Percentiles rank a stretch among this genome's conserved stretches.
These are phyloP conservation scores for Nothophoma quercina DNA, from an alignment of 2,329 filamentous ascomycete species.

Conservation along the genomic window DNA sequence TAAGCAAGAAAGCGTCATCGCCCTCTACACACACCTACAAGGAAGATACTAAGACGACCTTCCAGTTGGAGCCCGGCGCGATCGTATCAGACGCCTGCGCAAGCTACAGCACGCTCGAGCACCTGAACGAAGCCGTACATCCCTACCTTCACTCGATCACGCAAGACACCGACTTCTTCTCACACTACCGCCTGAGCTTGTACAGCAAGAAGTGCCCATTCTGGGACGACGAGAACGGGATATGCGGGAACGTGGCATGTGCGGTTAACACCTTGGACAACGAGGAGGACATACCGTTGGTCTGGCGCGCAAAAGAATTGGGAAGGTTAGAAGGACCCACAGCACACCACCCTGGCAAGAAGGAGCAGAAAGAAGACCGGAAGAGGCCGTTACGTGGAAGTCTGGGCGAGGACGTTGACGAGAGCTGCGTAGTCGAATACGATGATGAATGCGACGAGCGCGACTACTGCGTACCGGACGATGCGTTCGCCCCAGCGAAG, in stretches of 20 bases:
- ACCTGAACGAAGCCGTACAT: conserved; percentile 78
- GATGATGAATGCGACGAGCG: conserved; percentile 96
- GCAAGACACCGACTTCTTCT: conserved; percentile 93
- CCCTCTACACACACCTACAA: conserved; percentile 26
- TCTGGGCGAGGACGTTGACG: conserved; percentile 85
- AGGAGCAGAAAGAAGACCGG: conserved; percentile 73
- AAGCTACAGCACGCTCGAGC: conserved; percentile 89
- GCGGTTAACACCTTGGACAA: conserved; percentile 94
- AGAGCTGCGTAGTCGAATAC: conserved; percentile 96
- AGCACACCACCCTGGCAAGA: conserved; percentile 84
- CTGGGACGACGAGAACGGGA: conserved; percentile 90
- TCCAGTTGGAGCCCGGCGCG: conserved; percentile 83
- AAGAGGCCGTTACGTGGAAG: conserved; percentile 79
- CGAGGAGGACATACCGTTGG: conserved; percentile 88
- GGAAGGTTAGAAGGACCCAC: conserved; percentile 91
- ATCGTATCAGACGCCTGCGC: conserved; percentile 95
- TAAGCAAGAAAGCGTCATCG: conserved; percentile 52
- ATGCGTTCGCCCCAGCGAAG: conserved; percentile 84
- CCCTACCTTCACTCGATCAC: conserved; percentile 83
- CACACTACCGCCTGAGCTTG: conserved; percentile 93
- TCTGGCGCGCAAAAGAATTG: conserved; percentile 91
- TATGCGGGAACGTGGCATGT: conserved; percentile 97
- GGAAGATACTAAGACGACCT: conserved; percentile 46
- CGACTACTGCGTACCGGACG: conserved; percentile 95
- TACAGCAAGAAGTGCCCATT: conserved; percentile 96